Evolutionary conservation across 495 filamentous ascomycete genomes (phyloP).

Genomic region (Neurospora sp.): DNA sequence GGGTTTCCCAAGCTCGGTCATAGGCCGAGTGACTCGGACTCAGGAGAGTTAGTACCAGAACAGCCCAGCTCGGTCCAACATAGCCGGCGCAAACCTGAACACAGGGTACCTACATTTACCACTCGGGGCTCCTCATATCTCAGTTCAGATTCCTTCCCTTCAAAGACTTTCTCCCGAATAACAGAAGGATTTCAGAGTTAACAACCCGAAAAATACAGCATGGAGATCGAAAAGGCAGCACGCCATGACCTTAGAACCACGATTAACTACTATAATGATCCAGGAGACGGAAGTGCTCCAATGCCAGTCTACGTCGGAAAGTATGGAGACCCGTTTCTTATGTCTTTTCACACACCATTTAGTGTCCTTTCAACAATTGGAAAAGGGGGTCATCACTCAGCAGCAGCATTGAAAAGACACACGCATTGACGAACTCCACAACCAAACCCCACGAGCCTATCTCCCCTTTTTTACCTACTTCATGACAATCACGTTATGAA

Average conservation of each 20-base stretch:
- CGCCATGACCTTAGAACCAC: constrained; percentile 36
- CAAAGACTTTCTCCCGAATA: too few species aligned
- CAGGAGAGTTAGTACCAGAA: neutral
- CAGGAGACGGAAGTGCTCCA: constrained; percentile 46
- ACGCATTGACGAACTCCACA: neutral
- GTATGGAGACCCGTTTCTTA: constrained; percentile 6
- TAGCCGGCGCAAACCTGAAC: neutral
- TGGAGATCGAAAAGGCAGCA: neutral
- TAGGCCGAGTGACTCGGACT: neutral
- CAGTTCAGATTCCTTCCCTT: neutral
- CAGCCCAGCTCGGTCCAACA: neutral
- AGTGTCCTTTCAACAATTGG: neutral
- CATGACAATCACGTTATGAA: neutral
- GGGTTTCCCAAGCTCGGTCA: neutral
- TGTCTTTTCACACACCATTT: neutral
- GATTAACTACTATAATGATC: constrained; percentile 50
- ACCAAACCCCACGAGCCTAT: neutral
- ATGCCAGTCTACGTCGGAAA: constrained; percentile 38
- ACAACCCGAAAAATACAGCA: neutral
- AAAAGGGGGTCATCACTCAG: neutral
- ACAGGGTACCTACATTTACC: neutral
- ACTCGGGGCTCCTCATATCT: neutral
- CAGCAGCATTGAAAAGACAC: neutral
- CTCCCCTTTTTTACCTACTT: neutral
- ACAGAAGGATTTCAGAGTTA: neutral